Conservation (phyloP, 345 rosid genomes). For the Eucalyptus tenuipes region DNA sequence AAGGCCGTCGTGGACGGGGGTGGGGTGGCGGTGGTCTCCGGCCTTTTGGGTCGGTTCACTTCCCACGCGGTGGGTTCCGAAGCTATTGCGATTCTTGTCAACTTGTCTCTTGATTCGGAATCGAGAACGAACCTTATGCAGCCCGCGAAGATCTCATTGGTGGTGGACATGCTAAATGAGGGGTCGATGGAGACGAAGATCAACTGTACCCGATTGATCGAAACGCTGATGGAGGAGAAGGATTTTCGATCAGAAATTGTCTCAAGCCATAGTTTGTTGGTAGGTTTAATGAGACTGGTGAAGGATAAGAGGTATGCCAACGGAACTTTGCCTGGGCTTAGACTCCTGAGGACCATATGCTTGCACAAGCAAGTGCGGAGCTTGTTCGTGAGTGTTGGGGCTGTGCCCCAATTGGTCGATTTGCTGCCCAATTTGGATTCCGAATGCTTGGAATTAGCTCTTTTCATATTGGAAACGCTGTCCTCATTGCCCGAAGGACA, state of each 20-base stretch:
- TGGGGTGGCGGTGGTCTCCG: conserved; percentile 1
- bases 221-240: conserved; percentile 8
- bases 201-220: conserved; percentile 3
- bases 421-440: not conserved
- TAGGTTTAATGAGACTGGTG: conserved; percentile 9
- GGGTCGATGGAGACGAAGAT: conserved; percentile 9
- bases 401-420: not conserved
- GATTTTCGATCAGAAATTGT: conserved; percentile 7
- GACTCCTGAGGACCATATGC: conserved; percentile 3
- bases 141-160: conserved; percentile 3
- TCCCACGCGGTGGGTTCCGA: conserved; percentile 11
- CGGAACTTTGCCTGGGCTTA: conserved; percentile 3
- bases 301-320: conserved; percentile 1
- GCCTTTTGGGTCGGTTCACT: conserved; percentile 2
- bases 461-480: not conserved
- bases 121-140: conserved; percentile 3
- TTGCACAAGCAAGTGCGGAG: conserved; percentile 5
- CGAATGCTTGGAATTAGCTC: conserved; percentile 6
- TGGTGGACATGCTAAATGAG: conserved; percentile 8
- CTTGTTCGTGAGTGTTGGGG: conserved; percentile 5
- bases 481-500: not conserved
- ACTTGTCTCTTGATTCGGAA: not conserved
- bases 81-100: not conserved
- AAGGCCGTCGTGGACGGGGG: conserved; percentile 1
- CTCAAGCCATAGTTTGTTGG: conserved; percentile 6